Evolutionary conservation across 371 early-diverging fungal species (phyloP).

Genomic region (Dichotomocladium elegans): DNA sequence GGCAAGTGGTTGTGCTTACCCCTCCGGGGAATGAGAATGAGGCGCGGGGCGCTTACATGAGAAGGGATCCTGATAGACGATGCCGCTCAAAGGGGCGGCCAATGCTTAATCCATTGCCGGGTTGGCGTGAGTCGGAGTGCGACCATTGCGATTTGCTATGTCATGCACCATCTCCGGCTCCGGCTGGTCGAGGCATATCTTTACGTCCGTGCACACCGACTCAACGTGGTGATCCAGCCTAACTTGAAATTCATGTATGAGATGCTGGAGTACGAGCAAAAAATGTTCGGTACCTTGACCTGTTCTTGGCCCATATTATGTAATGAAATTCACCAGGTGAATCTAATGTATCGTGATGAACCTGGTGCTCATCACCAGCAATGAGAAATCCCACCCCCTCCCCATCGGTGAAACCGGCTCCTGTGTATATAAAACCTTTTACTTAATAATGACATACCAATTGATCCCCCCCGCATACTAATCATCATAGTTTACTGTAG

Average conservation of each 20-base stretch:
- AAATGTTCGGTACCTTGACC: conserved; percentile 12
- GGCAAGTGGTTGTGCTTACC: conserved; percentile 44
- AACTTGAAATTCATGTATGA: conserved; percentile 67
- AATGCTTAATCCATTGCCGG: conserved; percentile 58
- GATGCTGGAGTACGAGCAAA: conserved; percentile 58
- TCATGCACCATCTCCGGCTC: conserved; percentile 51
- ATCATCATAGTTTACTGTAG: too few species aligned
- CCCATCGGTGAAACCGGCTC: not conserved
- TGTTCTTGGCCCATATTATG: conserved; percentile 36
- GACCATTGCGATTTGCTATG: conserved; percentile 60
- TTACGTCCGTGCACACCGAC: conserved; percentile 57
- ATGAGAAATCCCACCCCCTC: not conserved
- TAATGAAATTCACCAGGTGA: conserved; percentile 31
- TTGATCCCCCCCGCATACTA: not conserved
- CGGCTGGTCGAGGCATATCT: conserved; percentile 56
- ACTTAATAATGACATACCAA: too few species aligned
- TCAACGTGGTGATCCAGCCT: conserved; percentile 69
- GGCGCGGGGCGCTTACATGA: not conserved
- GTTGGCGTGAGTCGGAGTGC: conserved; percentile 68
- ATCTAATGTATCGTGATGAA: conserved; percentile 25
- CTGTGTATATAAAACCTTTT: too few species aligned
- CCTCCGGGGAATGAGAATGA: not conserved
- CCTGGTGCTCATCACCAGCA: not conserved
- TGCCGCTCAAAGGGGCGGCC: conserved; percentile 19
- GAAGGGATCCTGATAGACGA: conserved; percentile 12